Conservation (phyloP, 768 basidiomycete genomes). For the Favolaschia claudopus region DNA sequence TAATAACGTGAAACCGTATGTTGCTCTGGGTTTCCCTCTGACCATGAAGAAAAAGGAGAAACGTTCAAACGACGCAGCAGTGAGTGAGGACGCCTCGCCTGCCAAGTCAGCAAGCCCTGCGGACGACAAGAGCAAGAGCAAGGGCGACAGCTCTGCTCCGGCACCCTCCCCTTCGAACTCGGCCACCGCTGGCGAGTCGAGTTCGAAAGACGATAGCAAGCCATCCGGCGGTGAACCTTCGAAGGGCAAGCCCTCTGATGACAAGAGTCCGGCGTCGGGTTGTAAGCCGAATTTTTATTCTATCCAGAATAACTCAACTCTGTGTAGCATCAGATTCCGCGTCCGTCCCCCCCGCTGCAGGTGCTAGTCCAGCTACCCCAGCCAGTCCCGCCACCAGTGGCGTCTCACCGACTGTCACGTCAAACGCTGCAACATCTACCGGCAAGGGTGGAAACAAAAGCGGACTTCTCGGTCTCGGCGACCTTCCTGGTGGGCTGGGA, state of each 20-base stretch:
- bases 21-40: conserved; percentile 5
- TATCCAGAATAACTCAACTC: too few species aligned
- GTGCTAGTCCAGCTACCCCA: not conserved
- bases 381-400: not conserved
- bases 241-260: too few species aligned
- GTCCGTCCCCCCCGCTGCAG: not conserved
- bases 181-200: conserved; percentile 23
- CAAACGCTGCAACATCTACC: not conserved
- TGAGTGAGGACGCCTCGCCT: conserved; percentile 7
- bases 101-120: not conserved
- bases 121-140: not conserved
- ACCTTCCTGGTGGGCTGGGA: too few species aligned
- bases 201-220: conserved; percentile 7
- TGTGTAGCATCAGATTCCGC: too few species aligned
- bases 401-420: not conserved
- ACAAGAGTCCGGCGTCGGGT: too few species aligned
- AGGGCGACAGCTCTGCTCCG: not conserved
- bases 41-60: conserved; percentile 23
- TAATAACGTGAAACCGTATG: not conserved
- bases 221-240: not conserved
- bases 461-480: too few species aligned
- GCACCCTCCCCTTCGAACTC: conserved; percentile 10
- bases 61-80: conserved; percentile 1
- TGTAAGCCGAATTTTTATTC: not conserved
- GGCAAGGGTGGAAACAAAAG: not conserved